Base-by-base conservation (phyloP, 768 basidiomycete species). In the Pleurotus tuber-regium region DNA sequence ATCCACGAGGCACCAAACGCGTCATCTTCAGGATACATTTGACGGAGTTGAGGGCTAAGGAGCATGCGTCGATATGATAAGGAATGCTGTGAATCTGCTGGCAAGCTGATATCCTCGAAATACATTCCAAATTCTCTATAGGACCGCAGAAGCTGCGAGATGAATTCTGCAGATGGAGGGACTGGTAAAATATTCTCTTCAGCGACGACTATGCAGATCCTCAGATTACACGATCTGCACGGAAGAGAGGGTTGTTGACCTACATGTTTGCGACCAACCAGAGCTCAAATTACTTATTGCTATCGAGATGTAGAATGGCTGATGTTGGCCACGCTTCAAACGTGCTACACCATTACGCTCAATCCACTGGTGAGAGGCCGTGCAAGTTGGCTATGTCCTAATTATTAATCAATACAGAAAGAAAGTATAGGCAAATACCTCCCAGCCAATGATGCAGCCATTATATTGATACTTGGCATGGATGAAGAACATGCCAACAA, bases 361-460 rank as follows among this genome's bases (percentile, higher is more conserved):
- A 9, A 76, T 76, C 78, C 77, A 80, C 21, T 57, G 64, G 40
- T 74, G 72, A 7, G 66, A 57, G 10, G 72, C 71, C 51, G 58
- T 64, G 56, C 79, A 82, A 1, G 29, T 57, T n/a, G 28, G 41
- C 70, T 73, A 51, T 18, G 25, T 41, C 55, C 12, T 50, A 43
- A 23, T 42, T 58, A n/a, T 10, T 23, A 23, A 10, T 3, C n/a
- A 29, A 4, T 35, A 23, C 6, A 2, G 19, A n/a, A 16, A 18
- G 41, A 40, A 26, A 3, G 41, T 19, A 21, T 42, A 19, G 16
- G 48, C 4, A 63, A 68, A 39, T 54, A 80, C 78, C 62, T 79
- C 76, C 79, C 79, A 82, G 7, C 71, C 73, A 44, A 68, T 65
- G 33, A 80, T 73, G 40, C 72, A 74, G 18, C 74, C 78, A 6